Evolutionary conservation across 352 stramenopile genomes (phyloP), one percentile per base, ranked within the genome.

Genomic region (Phytophthora idaei): DNA sequence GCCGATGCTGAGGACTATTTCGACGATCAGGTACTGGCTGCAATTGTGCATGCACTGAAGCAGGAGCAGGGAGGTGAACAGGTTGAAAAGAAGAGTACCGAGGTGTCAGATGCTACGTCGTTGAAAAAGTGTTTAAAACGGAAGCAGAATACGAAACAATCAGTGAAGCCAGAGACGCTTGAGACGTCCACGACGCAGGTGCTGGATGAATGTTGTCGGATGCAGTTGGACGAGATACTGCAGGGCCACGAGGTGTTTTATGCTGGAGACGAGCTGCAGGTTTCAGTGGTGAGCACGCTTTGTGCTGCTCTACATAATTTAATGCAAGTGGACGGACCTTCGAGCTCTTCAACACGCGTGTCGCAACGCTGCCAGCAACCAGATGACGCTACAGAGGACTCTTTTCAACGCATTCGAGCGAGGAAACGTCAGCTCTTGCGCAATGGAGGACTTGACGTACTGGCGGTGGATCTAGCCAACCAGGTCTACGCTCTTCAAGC

Each of bases 81-180:
- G 49, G 17, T 66, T 9, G 42, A 64, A 21, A 36, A 47, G 29
- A 63, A 64, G 2, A 12, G 32, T 12, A 37, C 29, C 7, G 41
- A 5, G 7, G 27, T 60, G 11, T 34, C 34, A 49, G 36, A 50
- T 2, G 31, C 39, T 36, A 34, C 50, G 34, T 31, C 57, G 27
- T 14, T 72, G 47, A 81, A 67, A 34, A 85, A 82, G 17, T 88
- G 74, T 37, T 65, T 92, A 48, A 92, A 85, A 53, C 63, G 81
- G 32, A 92, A 90, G 56, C 49, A 71, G 17, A 51, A 1, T 9
- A 21, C 11, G 12, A 7, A 32, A 5, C 41, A 57, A 47, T 47
- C 4, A 37, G 32, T 5, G 14, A 5, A 34, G n/a, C 5, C 3
- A 6, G 34, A 9, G 34, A 39, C 47, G 8, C 34, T 11, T 3